These are phyloP conservation scores for Malassezia slooffiae DNA, from an alignment of 1,284 basidiomycete genomes.

Conservation along the genomic window DNA sequence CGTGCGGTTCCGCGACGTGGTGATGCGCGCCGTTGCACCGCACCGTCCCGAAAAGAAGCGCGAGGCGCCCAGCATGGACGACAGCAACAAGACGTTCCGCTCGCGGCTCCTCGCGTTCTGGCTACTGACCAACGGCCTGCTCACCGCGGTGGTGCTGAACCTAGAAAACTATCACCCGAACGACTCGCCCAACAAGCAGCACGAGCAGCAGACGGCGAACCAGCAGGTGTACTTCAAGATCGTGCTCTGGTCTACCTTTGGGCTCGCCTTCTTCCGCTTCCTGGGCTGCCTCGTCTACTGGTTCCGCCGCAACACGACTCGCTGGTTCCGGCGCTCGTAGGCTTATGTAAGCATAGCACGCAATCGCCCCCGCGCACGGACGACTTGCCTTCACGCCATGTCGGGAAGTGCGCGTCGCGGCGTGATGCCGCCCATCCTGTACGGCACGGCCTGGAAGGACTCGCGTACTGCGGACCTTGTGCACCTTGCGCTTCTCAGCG, in stretches of 20 bases:
- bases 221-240: conserved; percentile 59
- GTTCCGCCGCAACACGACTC: conserved; percentile 31
- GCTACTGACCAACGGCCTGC: conserved; percentile 47
- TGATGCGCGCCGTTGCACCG: conserved; percentile 79
- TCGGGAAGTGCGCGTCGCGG: background rate
- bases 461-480: conserved; percentile 29
- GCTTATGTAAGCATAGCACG: conserved; percentile 6
- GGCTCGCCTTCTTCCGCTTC: conserved; percentile 68
- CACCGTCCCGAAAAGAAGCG: conserved; percentile 58
- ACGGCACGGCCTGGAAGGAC: conserved; percentile 44
- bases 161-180: conserved; percentile 49
- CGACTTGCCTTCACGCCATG: background rate
- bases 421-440: conserved; percentile 31
- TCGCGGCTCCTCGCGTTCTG: conserved; percentile 46
- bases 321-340: conserved; percentile 36
- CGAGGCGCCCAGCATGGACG: conserved; percentile 67
- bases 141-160: conserved; percentile 73
- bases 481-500: conserved; percentile 26
- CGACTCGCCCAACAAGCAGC: conserved; percentile 51
- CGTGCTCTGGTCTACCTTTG: conserved; percentile 82
- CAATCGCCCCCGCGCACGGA: conserved; percentile 3
- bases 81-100: conserved; percentile 47
- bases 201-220: conserved; percentile 29
- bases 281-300: conserved; percentile 40
- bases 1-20: conserved; percentile 83